Evolutionary conservation across 1,139 yeast species (phyloP).

Genomic region (Chernovozyma sophiae-reginae): DNA sequence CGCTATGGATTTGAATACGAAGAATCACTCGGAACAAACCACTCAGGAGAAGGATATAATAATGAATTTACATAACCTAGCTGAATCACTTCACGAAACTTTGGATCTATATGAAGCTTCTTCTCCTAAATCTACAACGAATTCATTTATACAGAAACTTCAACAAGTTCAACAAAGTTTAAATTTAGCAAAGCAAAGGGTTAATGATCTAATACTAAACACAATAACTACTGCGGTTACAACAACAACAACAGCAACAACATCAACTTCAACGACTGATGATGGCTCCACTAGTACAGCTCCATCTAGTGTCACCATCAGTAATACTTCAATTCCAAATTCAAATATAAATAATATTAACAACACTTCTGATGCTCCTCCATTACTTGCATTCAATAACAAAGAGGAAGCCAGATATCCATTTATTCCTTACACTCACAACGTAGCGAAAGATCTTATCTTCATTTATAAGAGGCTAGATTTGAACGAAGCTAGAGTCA

Average conservation of each 20-base stretch:
- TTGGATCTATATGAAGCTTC: conserved; percentile 2
- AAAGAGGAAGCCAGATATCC: conserved; percentile 5
- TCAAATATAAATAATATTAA: too few relatives aligned
- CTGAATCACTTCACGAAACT: conserved; percentile 2
- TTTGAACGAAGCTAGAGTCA: conserved; percentile 24
- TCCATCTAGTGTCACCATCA: not conserved
- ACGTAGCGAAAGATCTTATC: conserved; percentile 40
- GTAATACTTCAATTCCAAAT: not conserved
- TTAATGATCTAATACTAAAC: conserved; percentile 1
- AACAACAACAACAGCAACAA: too few relatives aligned
- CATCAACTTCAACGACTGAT: too few relatives aligned
- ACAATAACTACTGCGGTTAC: too few relatives aligned
- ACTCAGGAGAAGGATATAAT: not conserved
- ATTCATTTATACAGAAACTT: not conserved
- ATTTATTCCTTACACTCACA: conserved; percentile 12
- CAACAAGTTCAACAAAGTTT: conserved; percentile 2
- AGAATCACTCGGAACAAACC: too few relatives aligned
- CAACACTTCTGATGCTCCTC: conserved; percentile 4
- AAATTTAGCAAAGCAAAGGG: conserved; percentile 1
- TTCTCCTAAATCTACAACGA: not conserved
- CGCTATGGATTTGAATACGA: not conserved
- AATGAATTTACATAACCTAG: conserved; percentile 1
- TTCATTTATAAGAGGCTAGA: conserved; percentile 17
- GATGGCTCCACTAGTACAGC: not conserved
- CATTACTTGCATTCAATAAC: not conserved